phyloP scores from a whole-genome alignment of 371 early-diverging fungal genomes.

The Saksenaea vasiformis region DNA sequence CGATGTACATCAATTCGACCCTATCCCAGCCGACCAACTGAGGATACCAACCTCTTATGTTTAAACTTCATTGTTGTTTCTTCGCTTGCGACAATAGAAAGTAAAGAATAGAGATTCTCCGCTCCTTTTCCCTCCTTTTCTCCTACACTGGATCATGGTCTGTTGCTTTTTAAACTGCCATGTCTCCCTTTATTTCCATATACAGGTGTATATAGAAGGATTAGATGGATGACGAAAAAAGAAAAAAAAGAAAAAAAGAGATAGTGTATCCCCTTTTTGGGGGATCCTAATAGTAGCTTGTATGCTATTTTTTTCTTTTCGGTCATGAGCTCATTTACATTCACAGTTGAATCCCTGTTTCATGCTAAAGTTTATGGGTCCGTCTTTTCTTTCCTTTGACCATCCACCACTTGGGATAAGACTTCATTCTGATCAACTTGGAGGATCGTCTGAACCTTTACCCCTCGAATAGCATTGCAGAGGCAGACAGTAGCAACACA shows the following conservation, averaged over 20 bases:
- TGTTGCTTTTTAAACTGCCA: too few relatives aligned
- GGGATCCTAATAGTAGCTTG: too few relatives aligned
- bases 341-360: too few relatives aligned
- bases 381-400: too few relatives aligned
- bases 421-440: neutral
- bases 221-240: too few relatives aligned
- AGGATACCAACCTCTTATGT: conserved; percentile 22
- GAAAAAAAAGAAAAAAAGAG: too few relatives aligned
- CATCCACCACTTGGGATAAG: neutral
- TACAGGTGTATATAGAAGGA: too few relatives aligned
- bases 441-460: neutral
- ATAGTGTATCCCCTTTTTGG: too few relatives aligned
- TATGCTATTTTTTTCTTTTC: too few relatives aligned
- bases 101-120: neutral
- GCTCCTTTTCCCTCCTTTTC: neutral
- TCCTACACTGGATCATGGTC: neutral
- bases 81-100: neutral
- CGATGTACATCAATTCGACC: conserved; percentile 35
- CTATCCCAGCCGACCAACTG: conserved; percentile 32
- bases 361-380: too few relatives aligned
- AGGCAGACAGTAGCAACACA: neutral
- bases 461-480: neutral
- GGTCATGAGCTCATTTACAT: too few relatives aligned
- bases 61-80: neutral
- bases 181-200: too few relatives aligned